These are phyloP conservation scores for Lasiosphaeria miniovina DNA, from an alignment of 495 filamentous ascomycete genomes.

Conservation along the genomic window DNA sequence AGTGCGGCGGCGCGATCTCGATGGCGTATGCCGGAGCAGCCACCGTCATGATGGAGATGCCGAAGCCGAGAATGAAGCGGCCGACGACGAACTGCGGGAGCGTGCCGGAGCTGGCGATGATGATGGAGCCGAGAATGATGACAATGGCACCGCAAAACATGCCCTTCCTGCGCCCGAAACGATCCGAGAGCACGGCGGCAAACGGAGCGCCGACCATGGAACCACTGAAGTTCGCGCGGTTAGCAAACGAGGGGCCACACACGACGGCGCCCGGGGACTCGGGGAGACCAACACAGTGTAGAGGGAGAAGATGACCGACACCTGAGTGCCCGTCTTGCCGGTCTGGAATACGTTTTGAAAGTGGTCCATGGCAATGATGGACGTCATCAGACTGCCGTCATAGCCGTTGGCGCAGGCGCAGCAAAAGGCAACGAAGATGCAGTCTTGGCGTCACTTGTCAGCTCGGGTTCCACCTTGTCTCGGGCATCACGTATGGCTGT, in stretches of 20 bases:
- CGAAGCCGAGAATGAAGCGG: conserved; percentile 52
- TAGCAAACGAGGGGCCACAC: neutral
- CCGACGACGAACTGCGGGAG: conserved; percentile 47
- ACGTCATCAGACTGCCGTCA: conserved; percentile 36
- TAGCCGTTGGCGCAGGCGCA: conserved; percentile 54
- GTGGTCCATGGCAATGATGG: conserved; percentile 38
- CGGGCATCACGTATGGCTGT: neutral
- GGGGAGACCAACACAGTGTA: conserved; percentile 42
- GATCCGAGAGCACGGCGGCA: conserved; percentile 45
- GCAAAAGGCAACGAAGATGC: conserved; percentile 44
- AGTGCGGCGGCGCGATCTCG: conserved; percentile 48
- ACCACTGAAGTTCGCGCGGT: conserved; percentile 29
- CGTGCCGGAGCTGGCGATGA: conserved; percentile 35
- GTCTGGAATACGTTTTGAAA: conserved; percentile 27
- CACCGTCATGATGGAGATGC: conserved; percentile 49
- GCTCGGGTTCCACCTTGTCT: neutral
- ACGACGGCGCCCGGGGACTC: neutral
- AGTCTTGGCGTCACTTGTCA: conserved; percentile 22
- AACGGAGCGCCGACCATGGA: conserved; percentile 46
- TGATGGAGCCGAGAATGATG: conserved; percentile 50
- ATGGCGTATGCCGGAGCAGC: conserved; percentile 46
- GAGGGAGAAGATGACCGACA: conserved; percentile 46
- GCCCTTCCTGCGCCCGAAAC: conserved; percentile 37
- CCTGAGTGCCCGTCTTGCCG: conserved; percentile 33
- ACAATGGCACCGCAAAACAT: conserved; percentile 51